Conservation (phyloP, 768 basidiomycete species). For the Phaeotremella skinneri region DNA sequence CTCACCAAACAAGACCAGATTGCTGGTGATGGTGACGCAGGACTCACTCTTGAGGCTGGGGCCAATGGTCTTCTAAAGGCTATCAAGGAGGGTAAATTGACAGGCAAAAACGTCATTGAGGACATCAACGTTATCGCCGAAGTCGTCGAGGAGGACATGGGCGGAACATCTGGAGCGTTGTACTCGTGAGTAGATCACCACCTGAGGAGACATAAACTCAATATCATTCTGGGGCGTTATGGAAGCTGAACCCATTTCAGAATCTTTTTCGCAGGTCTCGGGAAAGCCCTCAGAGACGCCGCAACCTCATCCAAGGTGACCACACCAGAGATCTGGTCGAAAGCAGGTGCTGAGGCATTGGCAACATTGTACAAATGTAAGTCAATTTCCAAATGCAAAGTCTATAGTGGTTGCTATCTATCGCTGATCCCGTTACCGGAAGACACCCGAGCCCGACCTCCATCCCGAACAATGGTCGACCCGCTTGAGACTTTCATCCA, state of each 20-base stretch:
- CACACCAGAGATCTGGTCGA: slow-evolving; percentile 62
- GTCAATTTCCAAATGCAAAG: background rate
- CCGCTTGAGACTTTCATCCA: slow-evolving; percentile 75
- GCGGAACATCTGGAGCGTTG: slow-evolving; percentile 83
- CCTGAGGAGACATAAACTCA: too few species aligned
- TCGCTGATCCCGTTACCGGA: background rate
- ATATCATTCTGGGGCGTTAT: too few species aligned
- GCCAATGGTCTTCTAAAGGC: slow-evolving; percentile 60
- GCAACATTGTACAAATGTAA: slow-evolving; percentile 43
- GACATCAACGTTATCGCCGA: slow-evolving; percentile 68
- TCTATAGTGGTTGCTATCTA: background rate
- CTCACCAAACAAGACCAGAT: slow-evolving; percentile 89
- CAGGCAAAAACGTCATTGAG: slow-evolving; percentile 64
- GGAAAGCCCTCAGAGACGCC: slow-evolving; percentile 62
- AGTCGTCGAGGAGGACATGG: slow-evolving; percentile 80
- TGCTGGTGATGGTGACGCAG: slow-evolving; percentile 82
- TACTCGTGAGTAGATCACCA: slow-evolving; percentile 69
- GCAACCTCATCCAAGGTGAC: slow-evolving; percentile 50
- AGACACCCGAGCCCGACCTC: slow-evolving; percentile 81
- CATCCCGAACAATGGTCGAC: slow-evolving; percentile 89
- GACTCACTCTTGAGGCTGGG: slow-evolving; percentile 66
- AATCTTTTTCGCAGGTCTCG: slow-evolving; percentile 86
- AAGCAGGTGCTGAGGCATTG: slow-evolving; percentile 57
- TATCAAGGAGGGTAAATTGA: slow-evolving; percentile 60
- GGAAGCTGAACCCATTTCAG: slow-evolving; percentile 53